Base-by-base conservation (phyloP, 805 yeast genomes). In the Myxozyma neglecta region DNA sequence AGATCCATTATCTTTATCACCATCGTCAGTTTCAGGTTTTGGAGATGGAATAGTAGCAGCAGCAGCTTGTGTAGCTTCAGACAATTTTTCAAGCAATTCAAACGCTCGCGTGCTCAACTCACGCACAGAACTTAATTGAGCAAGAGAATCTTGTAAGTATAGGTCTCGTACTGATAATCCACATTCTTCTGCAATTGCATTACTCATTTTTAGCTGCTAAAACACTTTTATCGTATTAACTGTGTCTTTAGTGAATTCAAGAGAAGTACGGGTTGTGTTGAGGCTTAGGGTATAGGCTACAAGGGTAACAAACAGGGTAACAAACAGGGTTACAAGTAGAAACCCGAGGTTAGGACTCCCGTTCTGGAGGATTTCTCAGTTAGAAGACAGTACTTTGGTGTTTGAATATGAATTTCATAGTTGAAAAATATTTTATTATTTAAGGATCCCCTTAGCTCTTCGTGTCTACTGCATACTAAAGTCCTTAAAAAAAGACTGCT, bases 31-130 rank as follows among this genome's bases (percentile, higher is more conserved):
- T 11, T 57, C 48, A 14, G 51, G 46, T 37, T 36, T 47, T 5
- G 61, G 57, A 40, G 57, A 53, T 16, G 61, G 57, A 13, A 59
- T 36, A 35, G 46, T 20, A 3, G 46, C 63, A 10, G 55, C 56
- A 3, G 60, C 60, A 24, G 59, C 55, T 5, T 36, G 14, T 11
- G 56, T 36, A n/a, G 57, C 48, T 39, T 49, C 42, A 16, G 54
- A 49, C 43, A 39, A 34, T 24, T 34, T 29, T 1, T 20, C 42
- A 7, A 60, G 39, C 4, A 45, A 39, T 20, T 36, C 56, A 44
- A 60, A 60, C 16, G 44, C 59, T 6, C 48, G 42, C 9, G 46
- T 18, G 20, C 57, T 56, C 34, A 50, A 35, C 11, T 56, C 60
- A 8, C 63, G 63, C 53, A 60, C 51, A 18, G 60, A 32, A 8